phyloP scores from a whole-genome alignment of 1,139 yeast genomes.

The Ogataea hybrid region DNA sequence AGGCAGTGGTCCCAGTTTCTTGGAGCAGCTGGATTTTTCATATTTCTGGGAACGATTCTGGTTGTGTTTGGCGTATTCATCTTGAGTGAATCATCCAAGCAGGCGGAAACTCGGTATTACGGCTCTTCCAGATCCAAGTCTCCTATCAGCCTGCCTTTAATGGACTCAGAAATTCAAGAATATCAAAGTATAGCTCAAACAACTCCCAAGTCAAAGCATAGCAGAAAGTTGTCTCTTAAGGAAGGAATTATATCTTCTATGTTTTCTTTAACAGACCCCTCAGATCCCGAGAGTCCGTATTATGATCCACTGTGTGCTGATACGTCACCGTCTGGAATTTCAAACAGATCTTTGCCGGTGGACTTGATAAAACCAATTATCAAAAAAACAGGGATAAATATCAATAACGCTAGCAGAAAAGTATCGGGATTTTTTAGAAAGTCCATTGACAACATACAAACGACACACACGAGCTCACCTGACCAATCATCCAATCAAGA shows the following conservation, averaged over 20 bases:
- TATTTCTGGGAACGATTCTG: slow-evolving; percentile 48
- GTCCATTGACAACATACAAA: slow-evolving; percentile 19
- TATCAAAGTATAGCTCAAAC: slow-evolving; percentile 7
- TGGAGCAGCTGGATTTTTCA: slow-evolving; percentile 39
- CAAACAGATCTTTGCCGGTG: slow-evolving; percentile 10
- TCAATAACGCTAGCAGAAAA: slow-evolving; percentile 26
- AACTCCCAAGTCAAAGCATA: slow-evolving; percentile 8
- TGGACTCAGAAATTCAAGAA: slow-evolving; percentile 3
- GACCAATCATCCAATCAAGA: too few species aligned
- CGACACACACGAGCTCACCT: too few species aligned
- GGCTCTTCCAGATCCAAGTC: background rate
- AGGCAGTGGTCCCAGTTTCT: slow-evolving; percentile 46
- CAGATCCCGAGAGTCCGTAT: slow-evolving; percentile 23
- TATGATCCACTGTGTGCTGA: slow-evolving; percentile 15
- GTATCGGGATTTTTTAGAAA: slow-evolving; percentile 26
- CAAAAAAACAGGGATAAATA: slow-evolving; percentile 24
- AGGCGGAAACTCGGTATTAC: slow-evolving; percentile 10
- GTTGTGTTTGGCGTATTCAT: slow-evolving; percentile 55
- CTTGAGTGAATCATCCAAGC: slow-evolving; percentile 41
- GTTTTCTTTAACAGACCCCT: slow-evolving; percentile 19
- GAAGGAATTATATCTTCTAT: slow-evolving; percentile 25
- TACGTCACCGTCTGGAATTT: slow-evolving; percentile 1
- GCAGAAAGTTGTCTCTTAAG: slow-evolving; percentile 11
- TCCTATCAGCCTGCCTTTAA: background rate
- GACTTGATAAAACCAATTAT: slow-evolving; percentile 24